Evolutionary conservation across 1,284 basidiomycete species (phyloP).

Genomic region (Cutaneotrichosporon sp.): DNA sequence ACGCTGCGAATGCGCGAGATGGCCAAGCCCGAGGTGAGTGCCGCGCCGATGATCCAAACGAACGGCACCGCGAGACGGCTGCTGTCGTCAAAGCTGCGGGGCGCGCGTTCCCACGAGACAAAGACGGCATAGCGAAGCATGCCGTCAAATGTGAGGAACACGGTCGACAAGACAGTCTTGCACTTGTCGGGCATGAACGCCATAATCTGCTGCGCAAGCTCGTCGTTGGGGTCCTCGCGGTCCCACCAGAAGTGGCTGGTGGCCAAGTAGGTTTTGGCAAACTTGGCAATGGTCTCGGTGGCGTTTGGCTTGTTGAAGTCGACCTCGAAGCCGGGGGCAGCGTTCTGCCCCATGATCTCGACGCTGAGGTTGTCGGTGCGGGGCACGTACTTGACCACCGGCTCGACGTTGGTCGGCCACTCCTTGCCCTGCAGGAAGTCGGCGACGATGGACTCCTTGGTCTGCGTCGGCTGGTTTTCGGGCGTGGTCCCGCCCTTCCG

Average conservation of each 20-base stretch:
- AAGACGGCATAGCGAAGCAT: constrained; percentile 39
- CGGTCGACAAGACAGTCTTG: constrained; percentile 35
- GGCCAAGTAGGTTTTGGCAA: constrained; percentile 32
- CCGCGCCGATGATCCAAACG: constrained; percentile 42
- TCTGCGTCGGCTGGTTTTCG: constrained; percentile 9
- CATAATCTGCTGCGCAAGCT: constrained; percentile 33
- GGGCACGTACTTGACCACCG: constrained; percentile 37
- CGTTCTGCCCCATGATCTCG: constrained; percentile 29
- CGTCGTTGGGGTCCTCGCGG: constrained; percentile 32
- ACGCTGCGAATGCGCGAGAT: constrained; percentile 40
- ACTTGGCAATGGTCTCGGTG: constrained; percentile 25
- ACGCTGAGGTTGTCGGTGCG: constrained; percentile 11
- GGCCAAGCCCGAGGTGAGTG: constrained; percentile 40
- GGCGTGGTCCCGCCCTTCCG: constrained; percentile 13
- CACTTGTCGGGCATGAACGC: constrained; percentile 34
- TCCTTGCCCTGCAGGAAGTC: constrained; percentile 37
- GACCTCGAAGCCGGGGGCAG: constrained; percentile 20
- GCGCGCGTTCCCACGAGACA: constrained; percentile 41
- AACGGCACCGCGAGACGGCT: constrained; percentile 39
- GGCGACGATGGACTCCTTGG: constrained; percentile 34
- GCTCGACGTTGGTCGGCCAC: constrained; percentile 40
- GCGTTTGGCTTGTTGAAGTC: constrained; percentile 25
- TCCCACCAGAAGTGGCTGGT: constrained; percentile 45
- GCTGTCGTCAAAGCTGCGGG: constrained; percentile 37
- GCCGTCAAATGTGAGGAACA: constrained; percentile 39